phyloP scores from a whole-genome alignment of 2,329 filamentous ascomycete species.

The Fusarium guadeloupense region DNA sequence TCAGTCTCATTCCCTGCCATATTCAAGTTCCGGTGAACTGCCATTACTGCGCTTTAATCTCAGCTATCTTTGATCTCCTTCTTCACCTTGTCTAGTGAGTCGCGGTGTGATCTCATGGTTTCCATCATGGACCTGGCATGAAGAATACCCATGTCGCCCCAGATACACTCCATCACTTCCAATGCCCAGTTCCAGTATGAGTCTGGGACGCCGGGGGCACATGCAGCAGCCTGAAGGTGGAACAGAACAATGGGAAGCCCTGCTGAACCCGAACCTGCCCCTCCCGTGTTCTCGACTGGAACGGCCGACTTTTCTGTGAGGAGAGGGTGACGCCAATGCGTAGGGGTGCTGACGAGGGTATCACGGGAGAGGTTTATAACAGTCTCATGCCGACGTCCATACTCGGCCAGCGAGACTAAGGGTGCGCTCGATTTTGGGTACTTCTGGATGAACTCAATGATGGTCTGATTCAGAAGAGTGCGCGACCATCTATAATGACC shows the following conservation, averaged over 20 bases:
- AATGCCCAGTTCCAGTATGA: constrained; percentile 57
- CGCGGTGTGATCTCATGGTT: constrained; percentile 47
- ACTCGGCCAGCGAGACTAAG: constrained; percentile 45
- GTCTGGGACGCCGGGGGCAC: constrained; percentile 56
- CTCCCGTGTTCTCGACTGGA: constrained; percentile 49
- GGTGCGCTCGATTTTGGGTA: constrained; percentile 52
- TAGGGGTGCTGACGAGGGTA: constrained; percentile 57
- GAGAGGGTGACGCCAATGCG: constrained; percentile 62
- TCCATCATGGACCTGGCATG: constrained; percentile 58
- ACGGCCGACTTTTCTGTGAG: constrained; percentile 50
- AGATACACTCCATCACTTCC: constrained; percentile 58
- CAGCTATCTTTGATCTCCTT: not conserved
- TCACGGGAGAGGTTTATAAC: constrained; percentile 55
- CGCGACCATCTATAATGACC: constrained; percentile 68
- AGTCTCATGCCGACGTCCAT: constrained; percentile 45
- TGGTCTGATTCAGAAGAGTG: constrained; percentile 61
- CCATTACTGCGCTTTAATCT: not conserved
- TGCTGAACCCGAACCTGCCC: constrained; percentile 57
- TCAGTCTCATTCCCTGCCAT: not conserved
- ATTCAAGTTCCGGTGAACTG: not conserved
- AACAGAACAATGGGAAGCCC: constrained; percentile 60
- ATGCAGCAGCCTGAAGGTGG: constrained; percentile 58
- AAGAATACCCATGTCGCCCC: constrained; percentile 61
- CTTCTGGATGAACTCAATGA: constrained; percentile 53
- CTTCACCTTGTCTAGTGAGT: constrained; percentile 24